phyloP scores from a whole-genome alignment of 257 asterid species.

The Solanum gracilifrons region DNA sequence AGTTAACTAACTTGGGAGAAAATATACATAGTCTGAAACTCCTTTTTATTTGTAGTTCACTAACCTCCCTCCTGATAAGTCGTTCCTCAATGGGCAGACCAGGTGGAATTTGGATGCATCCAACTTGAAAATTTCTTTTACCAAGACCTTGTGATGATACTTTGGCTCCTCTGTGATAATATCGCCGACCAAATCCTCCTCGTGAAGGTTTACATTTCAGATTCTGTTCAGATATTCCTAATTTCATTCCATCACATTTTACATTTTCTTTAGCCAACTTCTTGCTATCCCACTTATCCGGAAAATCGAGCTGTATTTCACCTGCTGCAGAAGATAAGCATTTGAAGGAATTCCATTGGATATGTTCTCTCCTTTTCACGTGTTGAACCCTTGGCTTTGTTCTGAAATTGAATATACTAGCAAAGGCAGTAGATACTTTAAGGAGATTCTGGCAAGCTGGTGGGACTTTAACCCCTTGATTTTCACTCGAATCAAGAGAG shows the following conservation, averaged over 20 bases:
- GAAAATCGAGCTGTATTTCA: neutral
- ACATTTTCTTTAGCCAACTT: neutral
- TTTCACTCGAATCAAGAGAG: neutral
- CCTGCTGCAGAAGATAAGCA: neutral
- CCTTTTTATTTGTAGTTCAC: neutral
- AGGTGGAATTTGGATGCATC: neutral
- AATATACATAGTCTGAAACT: neutral
- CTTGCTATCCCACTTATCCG: neutral
- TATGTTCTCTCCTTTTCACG: neutral
- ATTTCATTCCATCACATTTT: neutral
- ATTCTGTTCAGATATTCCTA: neutral
- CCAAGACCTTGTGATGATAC: neutral
- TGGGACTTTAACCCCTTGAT: neutral
- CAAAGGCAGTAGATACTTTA: constrained; percentile 1
- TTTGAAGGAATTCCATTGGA: neutral
- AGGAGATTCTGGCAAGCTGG: neutral
- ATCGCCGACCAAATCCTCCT: neutral
- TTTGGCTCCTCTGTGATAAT: neutral
- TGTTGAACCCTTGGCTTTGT: constrained; percentile 6
- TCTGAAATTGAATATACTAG: constrained; percentile 5
- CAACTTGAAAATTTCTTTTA: neutral
- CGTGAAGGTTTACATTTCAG: neutral
- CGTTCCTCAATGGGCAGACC: neutral
- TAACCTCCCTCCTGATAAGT: neutral
- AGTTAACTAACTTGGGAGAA: neutral